These are phyloP conservation scores for Quercus tomentella DNA, from an alignment of 331 rosid genomes.

Conservation along the genomic window DNA sequence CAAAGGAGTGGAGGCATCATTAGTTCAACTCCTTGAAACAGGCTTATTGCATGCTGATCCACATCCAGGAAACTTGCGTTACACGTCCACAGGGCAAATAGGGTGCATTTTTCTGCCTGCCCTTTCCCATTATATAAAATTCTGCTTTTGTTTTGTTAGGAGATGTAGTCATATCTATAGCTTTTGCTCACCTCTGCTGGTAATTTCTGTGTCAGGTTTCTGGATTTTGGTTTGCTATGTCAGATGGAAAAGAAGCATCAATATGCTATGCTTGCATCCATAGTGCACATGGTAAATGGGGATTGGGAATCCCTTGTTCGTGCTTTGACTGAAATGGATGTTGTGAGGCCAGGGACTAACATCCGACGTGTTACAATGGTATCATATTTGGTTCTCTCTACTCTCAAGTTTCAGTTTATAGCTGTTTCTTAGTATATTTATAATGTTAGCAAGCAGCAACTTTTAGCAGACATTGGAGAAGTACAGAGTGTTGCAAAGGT, in stretches of 20 bases:
- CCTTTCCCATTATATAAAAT: conserved; percentile 10
- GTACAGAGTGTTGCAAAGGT: no score
- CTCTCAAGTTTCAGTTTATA: conserved; percentile 8
- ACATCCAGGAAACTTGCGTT: conserved; percentile 96
- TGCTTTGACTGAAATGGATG: conserved; percentile 79
- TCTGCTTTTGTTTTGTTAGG: conserved; percentile 4
- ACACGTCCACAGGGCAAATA: conserved; percentile 78
- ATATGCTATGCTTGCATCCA: conserved; percentile 93
- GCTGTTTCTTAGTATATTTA: background rate
- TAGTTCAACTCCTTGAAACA: conserved; percentile 94
- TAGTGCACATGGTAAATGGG: conserved; percentile 93
- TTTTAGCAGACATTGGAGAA: background rate
- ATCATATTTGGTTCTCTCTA: conserved; percentile 23
- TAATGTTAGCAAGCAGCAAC: conserved; percentile 19
- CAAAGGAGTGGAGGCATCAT: conserved; percentile 89
- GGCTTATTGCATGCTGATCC: conserved; percentile 99
- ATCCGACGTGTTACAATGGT: conserved; percentile 77
- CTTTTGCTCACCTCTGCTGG: background rate
- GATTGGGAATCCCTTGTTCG: conserved; percentile 91
- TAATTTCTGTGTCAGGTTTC: conserved; percentile 52
- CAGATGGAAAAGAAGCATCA: conserved; percentile 96
- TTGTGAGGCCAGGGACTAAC: conserved; percentile 83
- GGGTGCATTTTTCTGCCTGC: conserved; percentile 46
- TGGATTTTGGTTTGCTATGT: conserved; percentile 97
- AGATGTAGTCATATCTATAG: background rate